Conservation (phyloP, 129 eudicot genomes). For the Cynara cardunculus region DNA sequence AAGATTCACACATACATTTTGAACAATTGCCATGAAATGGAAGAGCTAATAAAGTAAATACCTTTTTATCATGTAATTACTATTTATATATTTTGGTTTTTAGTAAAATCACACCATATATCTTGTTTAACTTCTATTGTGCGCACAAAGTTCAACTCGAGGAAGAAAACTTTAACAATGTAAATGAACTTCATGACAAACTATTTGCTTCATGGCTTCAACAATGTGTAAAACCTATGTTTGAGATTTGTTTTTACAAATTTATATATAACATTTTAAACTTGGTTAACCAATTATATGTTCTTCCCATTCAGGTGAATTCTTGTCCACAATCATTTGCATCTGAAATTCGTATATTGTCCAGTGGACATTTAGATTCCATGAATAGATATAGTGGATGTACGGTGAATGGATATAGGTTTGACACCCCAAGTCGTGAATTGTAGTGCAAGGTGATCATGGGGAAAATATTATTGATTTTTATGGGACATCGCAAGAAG, state of each 20-base stretch:
- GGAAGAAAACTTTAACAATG: neutral
- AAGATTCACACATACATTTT: conserved; percentile 9
- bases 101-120: neutral
- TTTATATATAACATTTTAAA: too few species aligned
- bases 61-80: neutral
- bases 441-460: neutral
- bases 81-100: too few species aligned
- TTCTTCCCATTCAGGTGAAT: neutral
- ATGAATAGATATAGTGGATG: neutral
- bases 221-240: neutral
- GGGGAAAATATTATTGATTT: neutral
- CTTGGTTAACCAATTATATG: neutral
- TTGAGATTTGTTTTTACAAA: neutral
- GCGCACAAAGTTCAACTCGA: neutral
- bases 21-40: conserved; percentile 7
- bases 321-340: neutral
- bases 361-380: neutral
- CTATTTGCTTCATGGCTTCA: neutral
- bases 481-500: neutral
- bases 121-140: neutral
- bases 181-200: neutral
- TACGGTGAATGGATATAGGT: neutral
- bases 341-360: neutral
- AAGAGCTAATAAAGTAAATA: conserved; percentile 1
- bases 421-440: neutral